Evolutionary conservation across 2,329 filamentous ascomycete species (phyloP).

Genomic region (Cordyceps javanica): DNA sequence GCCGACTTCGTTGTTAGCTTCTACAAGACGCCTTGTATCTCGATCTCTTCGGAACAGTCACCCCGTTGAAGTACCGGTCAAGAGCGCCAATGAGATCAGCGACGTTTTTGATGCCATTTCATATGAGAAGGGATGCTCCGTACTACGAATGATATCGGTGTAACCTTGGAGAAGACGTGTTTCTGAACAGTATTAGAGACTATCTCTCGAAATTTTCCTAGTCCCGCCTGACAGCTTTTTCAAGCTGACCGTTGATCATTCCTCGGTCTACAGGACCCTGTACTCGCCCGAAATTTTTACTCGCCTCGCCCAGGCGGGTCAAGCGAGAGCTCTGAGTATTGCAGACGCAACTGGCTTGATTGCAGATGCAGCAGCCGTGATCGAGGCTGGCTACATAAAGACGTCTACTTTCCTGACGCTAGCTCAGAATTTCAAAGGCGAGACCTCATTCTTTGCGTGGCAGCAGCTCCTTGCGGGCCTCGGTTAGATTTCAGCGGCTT

Average conservation of each 20-base stretch:
- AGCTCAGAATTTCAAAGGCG: constrained; percentile 74
- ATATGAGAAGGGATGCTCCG: constrained; percentile 96
- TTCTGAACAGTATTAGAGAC: constrained; percentile 82
- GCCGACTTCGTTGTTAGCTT: constrained; percentile 91
- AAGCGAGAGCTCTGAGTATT: constrained; percentile 62
- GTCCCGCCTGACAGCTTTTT: constrained; percentile 79
- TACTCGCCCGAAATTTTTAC: constrained; percentile 77
- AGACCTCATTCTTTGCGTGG: constrained; percentile 91
- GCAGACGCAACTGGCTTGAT: constrained; percentile 94
- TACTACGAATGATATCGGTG: constrained; percentile 96
- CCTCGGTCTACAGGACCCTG: constrained; percentile 83
- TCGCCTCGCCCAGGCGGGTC: constrained; percentile 83
- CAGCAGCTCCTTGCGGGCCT: constrained; percentile 80
- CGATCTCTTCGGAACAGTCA: constrained; percentile 88
- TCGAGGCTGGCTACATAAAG: constrained; percentile 86
- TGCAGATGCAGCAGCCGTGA: constrained; percentile 83
- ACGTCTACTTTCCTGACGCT: constrained; percentile 87
- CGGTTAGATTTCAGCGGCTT: constrained; percentile 69
- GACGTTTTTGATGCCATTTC: constrained; percentile 98
- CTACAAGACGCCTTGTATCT: constrained; percentile 81
- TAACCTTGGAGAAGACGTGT: constrained; percentile 87
- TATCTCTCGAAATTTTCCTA: constrained; percentile 98
- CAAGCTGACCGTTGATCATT: constrained; percentile 94
- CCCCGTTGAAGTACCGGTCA: constrained; percentile 92
- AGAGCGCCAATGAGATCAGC: constrained; percentile 92